Conservation (phyloP, 108 stramenopile genomes). For the Skeletonema tropicum region DNA sequence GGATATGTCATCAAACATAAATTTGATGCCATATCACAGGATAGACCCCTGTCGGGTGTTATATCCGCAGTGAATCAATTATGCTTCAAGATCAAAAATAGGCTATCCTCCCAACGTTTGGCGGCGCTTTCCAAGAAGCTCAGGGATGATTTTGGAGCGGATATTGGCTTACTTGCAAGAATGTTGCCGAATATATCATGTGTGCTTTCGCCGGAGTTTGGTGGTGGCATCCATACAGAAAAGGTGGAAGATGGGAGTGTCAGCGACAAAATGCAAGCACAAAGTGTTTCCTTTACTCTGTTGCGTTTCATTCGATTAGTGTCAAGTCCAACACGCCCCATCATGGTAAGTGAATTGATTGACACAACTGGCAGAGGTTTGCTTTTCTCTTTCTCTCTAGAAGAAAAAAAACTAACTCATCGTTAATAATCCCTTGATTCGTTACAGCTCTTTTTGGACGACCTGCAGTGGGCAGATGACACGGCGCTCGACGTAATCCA, state of each 20-base stretch:
- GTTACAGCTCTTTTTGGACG: slow-evolving; percentile 30
- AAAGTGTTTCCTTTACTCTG: no score
- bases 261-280: no score
- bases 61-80: slow-evolving; percentile 40
- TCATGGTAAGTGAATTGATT: no score
- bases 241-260: no score
- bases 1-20: slow-evolving; percentile 27
- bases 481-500: no score
- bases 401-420: no score
- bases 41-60: not conserved
- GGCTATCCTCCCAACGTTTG: not conserved
- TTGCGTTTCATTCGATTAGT: no score
- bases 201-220: not conserved
- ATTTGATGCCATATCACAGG: slow-evolving; percentile 37
- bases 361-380: no score
- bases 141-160: slow-evolving; percentile 21
- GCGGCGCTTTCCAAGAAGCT: slow-evolving; percentile 18
- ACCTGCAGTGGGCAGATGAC: no score
- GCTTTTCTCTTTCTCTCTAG: no score
- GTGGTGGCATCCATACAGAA: not conserved
- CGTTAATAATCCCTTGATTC: not conserved
- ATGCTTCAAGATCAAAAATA: slow-evolving; percentile 21
- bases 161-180: slow-evolving; percentile 18
- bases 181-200: slow-evolving; percentile 32
- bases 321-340: no score